Conservation (phyloP, 2,329 filamentous ascomycete species). For the Penicillium verrucosum region DNA sequence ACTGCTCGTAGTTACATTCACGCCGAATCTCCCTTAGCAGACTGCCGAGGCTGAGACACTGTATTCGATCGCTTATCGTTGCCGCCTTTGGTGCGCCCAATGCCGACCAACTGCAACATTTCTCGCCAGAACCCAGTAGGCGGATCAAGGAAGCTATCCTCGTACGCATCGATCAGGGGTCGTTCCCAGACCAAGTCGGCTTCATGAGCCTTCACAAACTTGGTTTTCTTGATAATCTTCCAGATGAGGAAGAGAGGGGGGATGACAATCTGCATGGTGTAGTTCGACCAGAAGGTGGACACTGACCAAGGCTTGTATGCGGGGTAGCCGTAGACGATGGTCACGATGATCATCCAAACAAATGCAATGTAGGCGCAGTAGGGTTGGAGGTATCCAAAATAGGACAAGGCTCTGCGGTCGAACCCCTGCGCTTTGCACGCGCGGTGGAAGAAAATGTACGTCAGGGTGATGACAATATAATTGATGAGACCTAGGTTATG, state of each 20-base stretch:
- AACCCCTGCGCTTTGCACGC: conserved; percentile 52
- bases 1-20: neutral
- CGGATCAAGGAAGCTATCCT: conserved; percentile 49
- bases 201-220: conserved; percentile 52
- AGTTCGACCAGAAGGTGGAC: conserved; percentile 50
- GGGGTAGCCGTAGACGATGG: conserved; percentile 54
- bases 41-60: neutral
- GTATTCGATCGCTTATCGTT: conserved; percentile 12
- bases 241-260: conserved; percentile 56
- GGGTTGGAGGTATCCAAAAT: conserved; percentile 58
- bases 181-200: conserved; percentile 60
- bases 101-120: conserved; percentile 47
- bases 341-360: conserved; percentile 26
- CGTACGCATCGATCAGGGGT: conserved; percentile 59
- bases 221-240: conserved; percentile 63
- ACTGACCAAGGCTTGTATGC: conserved; percentile 48
- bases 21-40: neutral
- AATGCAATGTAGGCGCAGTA: conserved; percentile 46
- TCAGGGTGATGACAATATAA: conserved; percentile 59
- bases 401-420: conserved; percentile 55
- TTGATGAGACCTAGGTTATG: conserved; percentile 47
- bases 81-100: conserved; percentile 14
- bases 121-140: conserved; percentile 57
- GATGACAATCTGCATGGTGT: conserved; percentile 56
- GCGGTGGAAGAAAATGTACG: conserved; percentile 59